Conservation (phyloP, 1,284 basidiomycete genomes). For the Sanghuangporus sanghuang region DNA sequence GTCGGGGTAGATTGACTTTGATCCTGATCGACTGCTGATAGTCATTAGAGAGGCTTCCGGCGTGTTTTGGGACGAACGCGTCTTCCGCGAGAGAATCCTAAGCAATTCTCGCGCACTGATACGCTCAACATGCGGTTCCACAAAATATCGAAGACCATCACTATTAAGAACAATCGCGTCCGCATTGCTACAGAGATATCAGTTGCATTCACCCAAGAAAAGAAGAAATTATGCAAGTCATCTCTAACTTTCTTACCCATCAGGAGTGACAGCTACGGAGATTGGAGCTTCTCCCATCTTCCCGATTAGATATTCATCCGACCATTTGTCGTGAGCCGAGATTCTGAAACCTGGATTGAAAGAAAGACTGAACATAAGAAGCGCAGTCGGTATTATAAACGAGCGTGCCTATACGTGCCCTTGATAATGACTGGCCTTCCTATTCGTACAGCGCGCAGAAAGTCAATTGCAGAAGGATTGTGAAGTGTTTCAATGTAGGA, state of each 20-base stretch:
- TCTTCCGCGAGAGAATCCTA: slow-evolving; percentile 31
- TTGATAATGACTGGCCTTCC: slow-evolving; percentile 77
- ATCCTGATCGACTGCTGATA: background rate
- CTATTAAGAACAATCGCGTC: slow-evolving; percentile 65
- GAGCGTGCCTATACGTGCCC: slow-evolving; percentile 34
- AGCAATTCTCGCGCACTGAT: slow-evolving; percentile 65
- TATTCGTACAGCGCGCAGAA: slow-evolving; percentile 65
- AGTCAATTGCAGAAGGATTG: slow-evolving; percentile 59
- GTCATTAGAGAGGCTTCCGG: too few species aligned
- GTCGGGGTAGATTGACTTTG: background rate
- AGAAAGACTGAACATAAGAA: background rate
- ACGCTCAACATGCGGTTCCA: slow-evolving; percentile 65
- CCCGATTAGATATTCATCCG: slow-evolving; percentile 53
- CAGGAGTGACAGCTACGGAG: slow-evolving; percentile 78
- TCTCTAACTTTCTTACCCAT: slow-evolving; percentile 48
- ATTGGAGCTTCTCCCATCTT: slow-evolving; percentile 51
- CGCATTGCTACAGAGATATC: slow-evolving; percentile 49
- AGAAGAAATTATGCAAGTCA: background rate
- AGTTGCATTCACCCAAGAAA: background rate
- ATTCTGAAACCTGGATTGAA: slow-evolving; percentile 35
- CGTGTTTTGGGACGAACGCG: background rate
- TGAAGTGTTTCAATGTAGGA: slow-evolving; percentile 48
- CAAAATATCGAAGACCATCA: slow-evolving; percentile 65
- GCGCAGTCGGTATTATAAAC: background rate
- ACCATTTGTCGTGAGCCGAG: slow-evolving; percentile 47